Conservation (phyloP, 768 basidiomycete genomes). For the Termitomyces sp. region DNA sequence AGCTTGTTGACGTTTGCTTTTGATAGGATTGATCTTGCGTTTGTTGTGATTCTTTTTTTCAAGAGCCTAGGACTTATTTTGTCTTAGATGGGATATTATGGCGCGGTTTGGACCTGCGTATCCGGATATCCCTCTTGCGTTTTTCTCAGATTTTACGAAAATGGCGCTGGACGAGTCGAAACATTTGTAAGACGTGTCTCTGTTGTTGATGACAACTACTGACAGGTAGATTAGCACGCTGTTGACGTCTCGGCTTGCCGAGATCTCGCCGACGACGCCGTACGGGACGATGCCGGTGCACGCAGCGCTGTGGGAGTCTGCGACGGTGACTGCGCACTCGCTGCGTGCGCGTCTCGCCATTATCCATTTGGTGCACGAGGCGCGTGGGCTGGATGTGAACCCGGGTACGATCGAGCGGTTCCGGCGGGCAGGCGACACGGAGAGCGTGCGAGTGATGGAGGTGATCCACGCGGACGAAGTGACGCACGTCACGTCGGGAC, state of each 20-base stretch:
- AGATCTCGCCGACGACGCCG: constrained; percentile 57
- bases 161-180: constrained; percentile 87
- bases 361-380: constrained; percentile 84
- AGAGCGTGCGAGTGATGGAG: constrained; percentile 65
- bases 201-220: background rate
- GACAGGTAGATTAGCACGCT: constrained; percentile 37
- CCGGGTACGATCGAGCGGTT: constrained; percentile 75
- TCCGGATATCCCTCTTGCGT: constrained; percentile 60
- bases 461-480: constrained; percentile 80
- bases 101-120: constrained; percentile 64
- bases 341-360: constrained; percentile 72
- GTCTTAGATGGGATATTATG: constrained; percentile 73
- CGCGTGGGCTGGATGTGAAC: constrained; percentile 80
- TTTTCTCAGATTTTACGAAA: constrained; percentile 79
- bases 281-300: constrained; percentile 76
- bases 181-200: constrained; percentile 49
- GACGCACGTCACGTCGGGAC: constrained; percentile 77
- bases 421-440: constrained; percentile 56
- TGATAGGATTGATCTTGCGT: constrained; percentile 69
- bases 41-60: constrained; percentile 21
- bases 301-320: constrained; percentile 78
- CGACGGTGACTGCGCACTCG: constrained; percentile 59
- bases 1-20: too few relatives aligned
- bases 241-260: constrained; percentile 54
- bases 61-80: background rate